Evolutionary conservation across 306 rosid species (phyloP).

Genomic region (Quercus wislizeni): DNA sequence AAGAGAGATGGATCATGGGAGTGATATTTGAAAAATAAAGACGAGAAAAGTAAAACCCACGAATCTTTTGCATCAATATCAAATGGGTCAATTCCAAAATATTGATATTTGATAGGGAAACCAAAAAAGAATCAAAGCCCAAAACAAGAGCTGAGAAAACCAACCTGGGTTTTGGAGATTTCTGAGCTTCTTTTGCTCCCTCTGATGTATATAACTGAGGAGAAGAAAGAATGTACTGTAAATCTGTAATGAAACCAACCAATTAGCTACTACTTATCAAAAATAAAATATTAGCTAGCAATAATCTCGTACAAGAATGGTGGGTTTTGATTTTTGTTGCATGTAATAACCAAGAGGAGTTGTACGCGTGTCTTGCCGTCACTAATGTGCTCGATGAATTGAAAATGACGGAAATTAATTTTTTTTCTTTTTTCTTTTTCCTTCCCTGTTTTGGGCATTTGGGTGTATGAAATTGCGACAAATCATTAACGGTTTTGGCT

Average conservation of each 20-base stretch:
- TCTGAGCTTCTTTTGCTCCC: too few species aligned
- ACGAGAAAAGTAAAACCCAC: too few species aligned
- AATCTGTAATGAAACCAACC: neutral
- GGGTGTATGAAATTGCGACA: neutral
- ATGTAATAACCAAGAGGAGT: constrained; percentile 6
- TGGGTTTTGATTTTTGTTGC: neutral
- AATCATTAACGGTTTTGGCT: neutral
- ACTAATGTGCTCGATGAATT: neutral
- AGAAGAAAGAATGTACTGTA: too few species aligned
- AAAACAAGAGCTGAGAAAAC: constrained; percentile 3
- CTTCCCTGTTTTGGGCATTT: neutral
- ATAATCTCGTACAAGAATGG: neutral
- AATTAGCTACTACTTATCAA: too few species aligned
- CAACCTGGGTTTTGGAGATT: too few species aligned
- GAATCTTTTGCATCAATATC: neutral
- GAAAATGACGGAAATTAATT: neutral
- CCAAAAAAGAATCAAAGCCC: neutral
- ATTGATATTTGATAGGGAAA: neutral
- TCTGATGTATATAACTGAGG: too few species aligned
- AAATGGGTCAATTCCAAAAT: neutral
- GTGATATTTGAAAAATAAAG: neutral
- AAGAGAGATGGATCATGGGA: neutral
- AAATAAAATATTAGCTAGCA: neutral
- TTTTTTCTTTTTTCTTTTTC: neutral
- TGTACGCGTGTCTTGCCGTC: constrained; percentile 14